Percentiles rank a stretch among this genome's conserved stretches.
phyloP scores from a whole-genome alignment of 148 eudicot species.

The Pharnaceum exiguum region DNA sequence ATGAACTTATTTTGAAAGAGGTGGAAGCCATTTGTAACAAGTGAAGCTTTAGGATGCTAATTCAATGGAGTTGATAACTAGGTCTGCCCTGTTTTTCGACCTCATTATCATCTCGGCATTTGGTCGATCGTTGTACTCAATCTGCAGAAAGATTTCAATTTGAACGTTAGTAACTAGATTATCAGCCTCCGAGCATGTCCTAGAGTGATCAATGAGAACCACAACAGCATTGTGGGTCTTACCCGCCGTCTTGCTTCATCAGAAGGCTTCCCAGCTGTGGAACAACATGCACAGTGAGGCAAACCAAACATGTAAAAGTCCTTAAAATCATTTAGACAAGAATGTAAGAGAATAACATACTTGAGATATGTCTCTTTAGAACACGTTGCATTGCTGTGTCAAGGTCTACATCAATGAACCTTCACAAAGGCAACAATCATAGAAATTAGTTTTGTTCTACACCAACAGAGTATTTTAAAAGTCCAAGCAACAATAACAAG shows the following conservation, averaged over 20 bases:
- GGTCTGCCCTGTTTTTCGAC: constrained; percentile 88
- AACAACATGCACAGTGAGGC: neutral
- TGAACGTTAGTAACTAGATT: neutral
- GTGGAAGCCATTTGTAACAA: neutral
- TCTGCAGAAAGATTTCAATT: constrained; percentile 37
- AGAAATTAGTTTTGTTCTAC: too few species aligned
- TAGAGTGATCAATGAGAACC: neutral
- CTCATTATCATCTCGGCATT: constrained; percentile 87
- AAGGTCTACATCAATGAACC: constrained; percentile 85
- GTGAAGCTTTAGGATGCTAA: constrained; percentile 16
- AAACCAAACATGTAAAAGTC: constrained; percentile 2
- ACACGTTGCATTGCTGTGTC: constrained; percentile 81
- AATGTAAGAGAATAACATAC: constrained; percentile 31
- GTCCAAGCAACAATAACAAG: too few species aligned
- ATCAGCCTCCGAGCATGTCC: neutral
- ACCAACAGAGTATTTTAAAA: too few species aligned
- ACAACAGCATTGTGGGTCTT: constrained; percentile 18
- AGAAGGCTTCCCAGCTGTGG: constrained; percentile 58
- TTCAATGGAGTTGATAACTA: constrained; percentile 70
- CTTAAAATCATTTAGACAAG: neutral
- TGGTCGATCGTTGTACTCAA: constrained; percentile 87
- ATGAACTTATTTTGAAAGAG: neutral
- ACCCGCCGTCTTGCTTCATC: constrained; percentile 92
- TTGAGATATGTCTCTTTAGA: constrained; percentile 70
- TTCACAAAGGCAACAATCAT: constrained; percentile 20